phyloP scores from a whole-genome alignment of 2,329 filamentous ascomycete genomes.

The Hypoxylon rubiginosum region DNA sequence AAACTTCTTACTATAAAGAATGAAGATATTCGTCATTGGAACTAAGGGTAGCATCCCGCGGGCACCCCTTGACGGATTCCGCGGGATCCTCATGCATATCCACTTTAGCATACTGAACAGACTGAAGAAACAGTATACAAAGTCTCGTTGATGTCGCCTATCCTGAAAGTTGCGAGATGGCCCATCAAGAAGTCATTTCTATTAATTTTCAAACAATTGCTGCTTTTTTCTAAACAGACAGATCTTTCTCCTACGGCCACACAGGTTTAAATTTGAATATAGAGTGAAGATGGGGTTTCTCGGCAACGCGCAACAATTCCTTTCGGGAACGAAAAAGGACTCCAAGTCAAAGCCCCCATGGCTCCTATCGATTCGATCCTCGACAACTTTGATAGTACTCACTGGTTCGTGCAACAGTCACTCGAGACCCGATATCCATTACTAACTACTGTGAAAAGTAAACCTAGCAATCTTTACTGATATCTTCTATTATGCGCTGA shows the following conservation, averaged over 20 bases:
- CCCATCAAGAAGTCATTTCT: neutral
- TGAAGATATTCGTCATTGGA: neutral
- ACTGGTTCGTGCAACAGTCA: slow-evolving; percentile 46
- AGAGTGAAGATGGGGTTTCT: slow-evolving; percentile 38
- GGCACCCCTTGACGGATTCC: slow-evolving; percentile 15
- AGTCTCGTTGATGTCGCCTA: slow-evolving; percentile 6
- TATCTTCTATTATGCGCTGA: slow-evolving; percentile 73
- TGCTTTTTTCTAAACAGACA: neutral
- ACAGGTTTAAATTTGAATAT: neutral
- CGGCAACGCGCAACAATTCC: slow-evolving; percentile 43
- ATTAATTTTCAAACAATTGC: neutral
- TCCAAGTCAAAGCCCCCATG: slow-evolving; percentile 51
- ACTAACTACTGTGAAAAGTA: slow-evolving; percentile 39
- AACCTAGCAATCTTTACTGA: slow-evolving; percentile 60
- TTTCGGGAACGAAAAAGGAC: slow-evolving; percentile 47
- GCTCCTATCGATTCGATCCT: slow-evolving; percentile 57
- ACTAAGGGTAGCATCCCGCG: neutral
- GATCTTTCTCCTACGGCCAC: neutral
- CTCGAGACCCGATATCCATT: slow-evolving; percentile 1
- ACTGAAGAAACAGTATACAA: neutral
- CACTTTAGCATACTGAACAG: neutral
- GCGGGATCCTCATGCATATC: slow-evolving; percentile 22
- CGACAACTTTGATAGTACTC: slow-evolving; percentile 55
- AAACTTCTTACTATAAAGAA: neutral
- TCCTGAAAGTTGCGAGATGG: neutral